Conservation (phyloP, 495 filamentous ascomycete species). For the Baudoinia panamericana region DNA sequence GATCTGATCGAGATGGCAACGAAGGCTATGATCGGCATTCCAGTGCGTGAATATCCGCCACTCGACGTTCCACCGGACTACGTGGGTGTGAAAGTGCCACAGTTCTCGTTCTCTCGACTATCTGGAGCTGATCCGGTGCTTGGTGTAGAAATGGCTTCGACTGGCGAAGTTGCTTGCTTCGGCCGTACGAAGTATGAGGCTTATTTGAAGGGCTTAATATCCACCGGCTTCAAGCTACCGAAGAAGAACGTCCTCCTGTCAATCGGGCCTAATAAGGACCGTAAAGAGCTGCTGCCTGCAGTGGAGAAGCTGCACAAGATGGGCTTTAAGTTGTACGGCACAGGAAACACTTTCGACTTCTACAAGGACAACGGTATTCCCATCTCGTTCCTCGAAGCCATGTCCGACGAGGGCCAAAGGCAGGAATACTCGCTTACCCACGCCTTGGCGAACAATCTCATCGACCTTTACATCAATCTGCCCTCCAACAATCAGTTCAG, state of each 20-base stretch:
- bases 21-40: constrained; percentile 83
- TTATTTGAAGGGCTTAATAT: constrained; percentile 87
- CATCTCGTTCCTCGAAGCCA: constrained; percentile 80
- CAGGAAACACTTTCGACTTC: constrained; percentile 90
- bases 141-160: constrained; percentile 98
- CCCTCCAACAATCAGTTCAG: constrained; percentile 95
- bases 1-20: constrained; percentile 98
- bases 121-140: constrained; percentile 93
- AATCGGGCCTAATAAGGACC: constrained; percentile 94
- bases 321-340: constrained; percentile 90
- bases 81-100: constrained; percentile 94
- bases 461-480: constrained; percentile 96
- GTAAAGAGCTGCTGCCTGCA: constrained; percentile 90
- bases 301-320: constrained; percentile 74
- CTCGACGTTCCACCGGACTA: constrained; percentile 62
- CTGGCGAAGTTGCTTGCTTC: constrained; percentile 94
- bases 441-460: constrained; percentile 90
- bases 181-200: constrained; percentile 93
- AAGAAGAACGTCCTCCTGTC: constrained; percentile 90
- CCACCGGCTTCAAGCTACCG: constrained; percentile 92
- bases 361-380: constrained; percentile 79
- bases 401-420: constrained; percentile 65
- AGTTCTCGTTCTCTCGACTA: constrained; percentile 95
- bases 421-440: constrained; percentile 92
- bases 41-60: constrained; percentile 68